Evolutionary conservation across 192 early-diverging fungal genomes (phyloP).

Genomic region (Dispira simplex): DNA sequence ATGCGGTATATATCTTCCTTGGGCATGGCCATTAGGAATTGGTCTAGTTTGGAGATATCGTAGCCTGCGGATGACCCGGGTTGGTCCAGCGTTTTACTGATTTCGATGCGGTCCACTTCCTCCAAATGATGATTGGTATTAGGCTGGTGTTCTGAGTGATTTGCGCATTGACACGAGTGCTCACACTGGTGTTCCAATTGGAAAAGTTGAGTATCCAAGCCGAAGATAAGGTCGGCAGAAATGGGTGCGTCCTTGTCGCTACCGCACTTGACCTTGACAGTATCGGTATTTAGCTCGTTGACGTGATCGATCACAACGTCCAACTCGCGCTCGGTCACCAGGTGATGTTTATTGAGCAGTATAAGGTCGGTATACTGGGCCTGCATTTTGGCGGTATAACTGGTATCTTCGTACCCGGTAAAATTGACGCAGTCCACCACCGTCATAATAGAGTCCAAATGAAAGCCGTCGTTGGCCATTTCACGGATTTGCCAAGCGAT

Average conservation of each 20-base stretch:
- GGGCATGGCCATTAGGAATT: conserved; percentile 47
- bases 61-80: conserved; percentile 4
- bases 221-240: conserved; percentile 67
- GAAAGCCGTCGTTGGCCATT: conserved; percentile 57
- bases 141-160: conserved; percentile 11
- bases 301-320: conserved; percentile 86
- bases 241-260: conserved; percentile 11
- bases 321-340: conserved; percentile 62
- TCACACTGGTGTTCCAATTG: conserved; percentile 17
- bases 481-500: conserved; percentile 95
- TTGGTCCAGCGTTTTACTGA: conserved; percentile 18
- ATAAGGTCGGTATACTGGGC: conserved; percentile 86
- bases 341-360: conserved; percentile 83
- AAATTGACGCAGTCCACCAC: conserved; percentile 94
- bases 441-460: conserved; percentile 85
- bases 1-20: conserved; percentile 80
- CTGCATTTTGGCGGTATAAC: conserved; percentile 88
- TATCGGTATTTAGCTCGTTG: conserved; percentile 89
- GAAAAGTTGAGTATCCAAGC: conserved; percentile 81
- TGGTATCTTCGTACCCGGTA: conserved; percentile 86
- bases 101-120: conserved; percentile 65
- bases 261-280: conserved; percentile 62
- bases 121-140: conserved; percentile 44
- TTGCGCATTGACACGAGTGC: conserved; percentile 13
- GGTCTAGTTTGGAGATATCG: conserved; percentile 25